Conservation (phyloP, 257 asterid genomes). For the Capsicum baccatum region DNA sequence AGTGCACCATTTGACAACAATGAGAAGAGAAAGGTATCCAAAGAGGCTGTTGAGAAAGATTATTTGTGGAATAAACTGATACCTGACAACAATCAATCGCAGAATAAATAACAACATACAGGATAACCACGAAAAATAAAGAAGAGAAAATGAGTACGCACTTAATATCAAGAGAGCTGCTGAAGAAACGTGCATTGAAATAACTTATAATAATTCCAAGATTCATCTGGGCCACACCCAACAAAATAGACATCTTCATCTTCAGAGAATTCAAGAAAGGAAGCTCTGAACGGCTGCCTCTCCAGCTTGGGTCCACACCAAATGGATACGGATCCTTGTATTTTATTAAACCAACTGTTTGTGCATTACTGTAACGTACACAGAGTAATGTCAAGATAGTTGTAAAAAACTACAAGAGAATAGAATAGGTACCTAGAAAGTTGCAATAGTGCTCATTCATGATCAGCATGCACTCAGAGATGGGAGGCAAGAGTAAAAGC, state of each 20-base stretch:
- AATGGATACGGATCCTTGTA: constrained; percentile 34
- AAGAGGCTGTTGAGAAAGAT: constrained; percentile 91
- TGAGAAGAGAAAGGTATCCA: constrained; percentile 90
- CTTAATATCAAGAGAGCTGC: constrained; percentile 32
- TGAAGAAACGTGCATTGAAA: constrained; percentile 36
- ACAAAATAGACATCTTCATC: constrained; percentile 39
- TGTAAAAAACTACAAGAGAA: not conserved
- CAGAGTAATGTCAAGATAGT: constrained; percentile 22
- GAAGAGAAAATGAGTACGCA: constrained; percentile 28
- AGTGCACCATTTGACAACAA: constrained; percentile 81
- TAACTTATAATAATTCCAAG: constrained; percentile 34
- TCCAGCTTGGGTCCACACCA: constrained; percentile 39
- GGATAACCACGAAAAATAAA: constrained; percentile 27
- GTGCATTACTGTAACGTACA: constrained; percentile 34
- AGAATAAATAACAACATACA: constrained; percentile 35
- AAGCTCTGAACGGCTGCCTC: constrained; percentile 38
- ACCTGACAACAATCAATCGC: constrained; percentile 54
- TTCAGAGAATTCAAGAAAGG: constrained; percentile 37
- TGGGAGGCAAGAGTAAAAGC: constrained; percentile 1
- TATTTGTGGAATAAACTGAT: constrained; percentile 87
- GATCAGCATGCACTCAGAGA: not conserved
- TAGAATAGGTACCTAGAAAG: not conserved
- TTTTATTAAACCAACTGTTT: constrained; percentile 32
- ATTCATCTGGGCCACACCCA: constrained; percentile 37
- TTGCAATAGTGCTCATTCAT: not conserved